Percentiles rank a stretch among this genome's conserved stretches.
phyloP scores from a whole-genome alignment of 179 eudicot species.

The Drosera spatulata region DNA sequence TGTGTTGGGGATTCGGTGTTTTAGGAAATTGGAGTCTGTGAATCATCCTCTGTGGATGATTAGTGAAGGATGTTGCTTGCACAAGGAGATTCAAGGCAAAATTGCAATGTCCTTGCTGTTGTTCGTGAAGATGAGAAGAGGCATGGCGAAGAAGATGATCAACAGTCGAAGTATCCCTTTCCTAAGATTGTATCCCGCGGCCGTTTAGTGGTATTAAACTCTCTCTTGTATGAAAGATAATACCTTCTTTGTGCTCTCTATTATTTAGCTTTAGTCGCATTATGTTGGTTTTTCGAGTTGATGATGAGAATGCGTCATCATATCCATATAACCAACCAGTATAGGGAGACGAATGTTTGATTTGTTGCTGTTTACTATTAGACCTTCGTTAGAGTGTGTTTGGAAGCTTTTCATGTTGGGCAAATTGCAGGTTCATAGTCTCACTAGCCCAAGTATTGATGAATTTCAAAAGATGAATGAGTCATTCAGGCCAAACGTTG shows the following conservation, averaged over 20 bases:
- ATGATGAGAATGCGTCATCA: too few species aligned
- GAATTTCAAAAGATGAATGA: slow-evolving; percentile 52
- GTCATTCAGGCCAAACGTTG: slow-evolving; percentile 51
- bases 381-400: too few species aligned
- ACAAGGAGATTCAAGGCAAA: slow-evolving; percentile 55
- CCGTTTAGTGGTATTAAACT: slow-evolving; percentile 18
- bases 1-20: background rate
- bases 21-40: slow-evolving; percentile 6
- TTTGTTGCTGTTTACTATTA: too few species aligned
- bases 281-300: too few species aligned
- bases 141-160: slow-evolving; percentile 18
- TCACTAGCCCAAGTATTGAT: slow-evolving; percentile 50
- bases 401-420: too few species aligned
- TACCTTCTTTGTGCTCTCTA: too few species aligned
- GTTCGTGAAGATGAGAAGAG: slow-evolving; percentile 28
- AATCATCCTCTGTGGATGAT: background rate
- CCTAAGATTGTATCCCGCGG: slow-evolving; percentile 60
- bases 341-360: too few species aligned
- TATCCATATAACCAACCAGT: too few species aligned
- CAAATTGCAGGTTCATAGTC: slow-evolving; percentile 49
- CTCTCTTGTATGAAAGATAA: too few species aligned
- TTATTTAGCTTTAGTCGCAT: too few species aligned
- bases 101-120: slow-evolving; percentile 72
- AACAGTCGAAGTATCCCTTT: slow-evolving; percentile 31
- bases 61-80: slow-evolving; percentile 37